Evolutionary conservation across 495 filamentous ascomycete genomes (phyloP).

Genomic region (Neurospora sp.): DNA sequence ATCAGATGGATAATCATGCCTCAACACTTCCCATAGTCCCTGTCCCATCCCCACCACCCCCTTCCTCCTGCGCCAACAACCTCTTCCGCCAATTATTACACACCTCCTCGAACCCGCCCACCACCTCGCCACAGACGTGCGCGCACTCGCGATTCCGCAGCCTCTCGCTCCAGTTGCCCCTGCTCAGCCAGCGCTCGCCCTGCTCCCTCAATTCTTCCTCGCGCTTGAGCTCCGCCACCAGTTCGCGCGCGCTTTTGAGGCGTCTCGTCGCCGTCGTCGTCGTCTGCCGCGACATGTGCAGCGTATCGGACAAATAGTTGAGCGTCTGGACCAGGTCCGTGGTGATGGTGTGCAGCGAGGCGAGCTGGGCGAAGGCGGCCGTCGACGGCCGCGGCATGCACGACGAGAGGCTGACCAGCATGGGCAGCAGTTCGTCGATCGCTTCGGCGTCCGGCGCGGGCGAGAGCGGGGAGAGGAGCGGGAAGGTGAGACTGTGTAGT

Average conservation of each 20-base stretch:
- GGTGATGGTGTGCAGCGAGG: conserved; percentile 55
- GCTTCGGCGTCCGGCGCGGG: conserved; percentile 45
- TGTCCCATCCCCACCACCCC: background rate
- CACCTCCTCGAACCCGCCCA: conserved; percentile 82
- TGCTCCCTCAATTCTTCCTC: conserved; percentile 76
- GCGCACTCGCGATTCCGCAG: conserved; percentile 67
- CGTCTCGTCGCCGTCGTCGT: conserved; percentile 68
- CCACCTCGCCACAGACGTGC: conserved; percentile 69
- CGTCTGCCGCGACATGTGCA: conserved; percentile 89
- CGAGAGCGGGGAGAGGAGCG: conserved; percentile 52
- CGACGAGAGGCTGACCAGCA: conserved; percentile 47
- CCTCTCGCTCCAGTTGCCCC: conserved; percentile 69
- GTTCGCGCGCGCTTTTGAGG: conserved; percentile 64
- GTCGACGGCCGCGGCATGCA: conserved; percentile 45
- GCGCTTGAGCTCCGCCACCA: conserved; percentile 69
- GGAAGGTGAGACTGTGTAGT: conserved; percentile 69
- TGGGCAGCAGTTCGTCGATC: conserved; percentile 55
- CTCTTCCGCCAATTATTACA: conserved; percentile 51
- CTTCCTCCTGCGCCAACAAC: conserved; percentile 37
- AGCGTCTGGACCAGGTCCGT: conserved; percentile 70
- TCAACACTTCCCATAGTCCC: background rate
- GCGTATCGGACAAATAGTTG: conserved; percentile 75
- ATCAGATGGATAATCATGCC: background rate
- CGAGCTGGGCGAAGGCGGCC: conserved; percentile 45
- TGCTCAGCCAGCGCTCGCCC: conserved; percentile 68